These are phyloP conservation scores for Wickerhamiella lipophila DNA, from an alignment of 805 yeast genomes.

Conservation along the genomic window DNA sequence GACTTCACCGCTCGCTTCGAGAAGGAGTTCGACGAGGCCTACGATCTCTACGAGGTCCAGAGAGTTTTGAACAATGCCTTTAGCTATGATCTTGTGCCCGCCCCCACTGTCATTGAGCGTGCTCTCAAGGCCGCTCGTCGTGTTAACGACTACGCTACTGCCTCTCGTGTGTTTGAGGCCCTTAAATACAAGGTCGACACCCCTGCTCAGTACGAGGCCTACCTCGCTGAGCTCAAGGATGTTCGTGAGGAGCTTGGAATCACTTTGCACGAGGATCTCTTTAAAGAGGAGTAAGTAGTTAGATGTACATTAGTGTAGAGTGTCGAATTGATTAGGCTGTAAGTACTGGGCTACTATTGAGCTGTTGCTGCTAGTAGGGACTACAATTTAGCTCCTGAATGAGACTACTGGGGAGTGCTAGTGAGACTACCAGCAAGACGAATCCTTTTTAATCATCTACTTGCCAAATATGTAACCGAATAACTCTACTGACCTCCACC, in stretches of 20 bases:
- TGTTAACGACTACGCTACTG: constrained; percentile 97
- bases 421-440: no score
- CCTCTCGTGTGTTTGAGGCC: constrained; percentile 94
- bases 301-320: no score
- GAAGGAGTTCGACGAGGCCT: constrained; percentile 90
- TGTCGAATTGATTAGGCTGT: no score
- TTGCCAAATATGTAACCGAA: no score
- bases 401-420: no score
- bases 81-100: constrained; percentile 96
- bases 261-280: constrained; percentile 84
- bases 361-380: no score
- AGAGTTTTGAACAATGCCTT: constrained; percentile 96
- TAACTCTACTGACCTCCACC: no score
- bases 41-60: constrained; percentile 75
- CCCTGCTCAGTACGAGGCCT: constrained; percentile 86
- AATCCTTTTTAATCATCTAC: no score
- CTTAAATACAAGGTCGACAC: constrained; percentile 92
- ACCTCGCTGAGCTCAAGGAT: constrained; percentile 85
- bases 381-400: no score
- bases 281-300: constrained; percentile 24
- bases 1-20: constrained; percentile 50
- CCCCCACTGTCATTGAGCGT: constrained; percentile 89
- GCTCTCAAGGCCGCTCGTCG: constrained; percentile 97
- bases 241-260: constrained; percentile 86
- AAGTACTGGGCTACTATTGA: no score